Conservation (phyloP, 2,329 filamentous ascomycete genomes). For the Penicillium thymicola region DNA sequence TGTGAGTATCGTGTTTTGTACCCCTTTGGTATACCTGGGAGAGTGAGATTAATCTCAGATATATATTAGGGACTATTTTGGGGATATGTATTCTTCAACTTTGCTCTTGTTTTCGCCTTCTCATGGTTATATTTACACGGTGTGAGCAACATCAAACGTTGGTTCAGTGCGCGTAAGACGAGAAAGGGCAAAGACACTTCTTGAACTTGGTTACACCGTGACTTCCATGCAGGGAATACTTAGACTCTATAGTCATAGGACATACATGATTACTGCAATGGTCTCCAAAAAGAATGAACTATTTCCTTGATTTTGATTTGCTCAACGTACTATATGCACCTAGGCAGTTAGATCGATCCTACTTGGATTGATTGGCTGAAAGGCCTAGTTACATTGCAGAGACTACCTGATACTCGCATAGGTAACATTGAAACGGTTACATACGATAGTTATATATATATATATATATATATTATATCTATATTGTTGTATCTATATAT, state of each 20-base stretch:
- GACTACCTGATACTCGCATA: background rate
- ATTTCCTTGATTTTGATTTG: background rate
- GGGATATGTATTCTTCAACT: slow-evolving; percentile 65
- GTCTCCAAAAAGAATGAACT: background rate
- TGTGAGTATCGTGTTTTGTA: slow-evolving; percentile 30
- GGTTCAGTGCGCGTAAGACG: slow-evolving; percentile 32
- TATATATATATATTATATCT: too few relatives aligned
- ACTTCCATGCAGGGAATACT: background rate
- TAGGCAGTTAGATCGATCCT: background rate
- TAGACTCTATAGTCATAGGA: background rate
- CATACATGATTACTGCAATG: background rate
- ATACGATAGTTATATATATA: background rate
- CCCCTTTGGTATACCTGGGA: background rate
- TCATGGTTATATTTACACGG: slow-evolving; percentile 55
- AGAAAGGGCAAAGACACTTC: slow-evolving; percentile 11
- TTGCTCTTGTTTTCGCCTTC: slow-evolving; percentile 50
- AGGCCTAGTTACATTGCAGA: background rate
- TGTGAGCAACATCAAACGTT: slow-evolving; percentile 28
- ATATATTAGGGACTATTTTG: slow-evolving; percentile 55
- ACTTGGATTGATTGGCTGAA: background rate
- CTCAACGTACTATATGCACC: background rate
- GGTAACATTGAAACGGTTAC: background rate
- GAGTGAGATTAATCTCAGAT: background rate
- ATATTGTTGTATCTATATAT: background rate
- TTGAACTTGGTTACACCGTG: background rate